Base-by-base conservation (phyloP, 2,329 filamentous ascomycete species). In the Fusarium sp. region DNA sequence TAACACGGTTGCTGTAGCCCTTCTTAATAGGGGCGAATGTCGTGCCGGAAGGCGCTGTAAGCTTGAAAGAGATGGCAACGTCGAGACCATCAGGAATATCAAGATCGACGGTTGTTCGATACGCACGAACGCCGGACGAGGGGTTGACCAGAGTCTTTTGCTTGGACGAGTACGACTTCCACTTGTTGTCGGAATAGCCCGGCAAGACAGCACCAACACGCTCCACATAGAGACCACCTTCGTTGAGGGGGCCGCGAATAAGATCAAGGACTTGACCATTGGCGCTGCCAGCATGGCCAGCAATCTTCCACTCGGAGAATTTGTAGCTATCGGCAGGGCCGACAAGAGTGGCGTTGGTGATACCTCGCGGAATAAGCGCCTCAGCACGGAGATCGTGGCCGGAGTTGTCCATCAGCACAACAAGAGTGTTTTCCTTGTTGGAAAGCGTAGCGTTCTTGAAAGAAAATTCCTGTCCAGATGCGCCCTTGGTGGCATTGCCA, bases 401-500 rank as follows among this genome's bases (percentile, higher is more conserved):
- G 15, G 82, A 84, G 72, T 87, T 80, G 65, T 88, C 83, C 71
- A 85, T 82, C 21, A 87, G 74, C 4, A 87, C 72, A n/a, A 86
- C 78, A 6, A 87, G 74, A 3, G 82, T 70, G 52, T 85, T 84
- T 0, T 77, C 61, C 1, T 75, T 73, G 1, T 71, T 61, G 35
- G 73, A 71, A 0, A 84, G 63, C 2, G 79, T 81, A 3, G 76
- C 77, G 43, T 83, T 82, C 37, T 75, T 69, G 67, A 88, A 86
- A 0, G 80, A 79, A 17, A 87, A 76, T 0, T 78, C 76, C 4
- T 74, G 66, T 2, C 73, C 75, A 3, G 76, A 73, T 3, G 70
- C 63, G 2, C 72, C 72, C 4, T 73, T 51, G 4, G 77, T 77
- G 1, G 79, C 79, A 46, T 78, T 75, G 0, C 85, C 85, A 6